Conservation (phyloP, 2,329 filamentous ascomycete species). For the Zelopaecilomyces penicillatus region DNA sequence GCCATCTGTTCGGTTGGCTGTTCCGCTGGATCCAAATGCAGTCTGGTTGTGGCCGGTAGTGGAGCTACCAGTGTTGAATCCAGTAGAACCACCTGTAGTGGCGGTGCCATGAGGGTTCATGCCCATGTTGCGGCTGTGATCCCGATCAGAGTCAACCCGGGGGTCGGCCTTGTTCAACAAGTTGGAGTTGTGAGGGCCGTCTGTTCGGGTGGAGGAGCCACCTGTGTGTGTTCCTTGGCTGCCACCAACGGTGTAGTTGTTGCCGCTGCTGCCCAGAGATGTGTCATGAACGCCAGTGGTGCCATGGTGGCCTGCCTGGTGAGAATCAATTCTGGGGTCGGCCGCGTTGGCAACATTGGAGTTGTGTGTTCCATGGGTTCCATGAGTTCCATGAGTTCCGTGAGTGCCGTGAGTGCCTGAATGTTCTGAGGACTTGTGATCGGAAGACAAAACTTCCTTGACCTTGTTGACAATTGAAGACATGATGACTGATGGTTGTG, state of each 20-base stretch:
- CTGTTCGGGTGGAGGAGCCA: constrained; percentile 21
- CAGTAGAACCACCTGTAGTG: constrained; percentile 5
- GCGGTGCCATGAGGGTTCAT: constrained; percentile 21
- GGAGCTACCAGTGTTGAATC: constrained; percentile 3
- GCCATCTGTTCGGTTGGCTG: constrained; percentile 27
- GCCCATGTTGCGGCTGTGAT: constrained; percentile 28
- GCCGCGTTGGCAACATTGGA: constrained; percentile 36
- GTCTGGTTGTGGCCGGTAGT: constrained; percentile 5
- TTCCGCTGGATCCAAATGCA: constrained; percentile 10
- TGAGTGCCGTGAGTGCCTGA: constrained; percentile 12
- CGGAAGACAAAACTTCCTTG: constrained; percentile 44
- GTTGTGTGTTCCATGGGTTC: constrained; percentile 33
- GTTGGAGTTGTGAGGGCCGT: constrained; percentile 40
- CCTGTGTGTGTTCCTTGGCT: constrained; percentile 25
- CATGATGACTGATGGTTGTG: constrained; percentile 32
- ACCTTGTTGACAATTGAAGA: constrained; percentile 51
- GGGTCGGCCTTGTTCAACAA: constrained; percentile 44
- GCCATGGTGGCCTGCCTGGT: constrained; percentile 7
- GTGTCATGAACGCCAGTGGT: constrained; percentile 18
- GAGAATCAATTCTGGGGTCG: constrained; percentile 43
- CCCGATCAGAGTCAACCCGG: constrained; percentile 44
- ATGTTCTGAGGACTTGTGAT: constrained; percentile 20
- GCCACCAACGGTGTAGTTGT: constrained; percentile 32
- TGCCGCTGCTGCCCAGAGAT: constrained; percentile 14
- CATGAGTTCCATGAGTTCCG: too few relatives aligned